Percentiles rank a stretch among this genome's conserved stretches.
Conservation (phyloP, 768 basidiomycete genomes). For the Podaxis sp. region DNA sequence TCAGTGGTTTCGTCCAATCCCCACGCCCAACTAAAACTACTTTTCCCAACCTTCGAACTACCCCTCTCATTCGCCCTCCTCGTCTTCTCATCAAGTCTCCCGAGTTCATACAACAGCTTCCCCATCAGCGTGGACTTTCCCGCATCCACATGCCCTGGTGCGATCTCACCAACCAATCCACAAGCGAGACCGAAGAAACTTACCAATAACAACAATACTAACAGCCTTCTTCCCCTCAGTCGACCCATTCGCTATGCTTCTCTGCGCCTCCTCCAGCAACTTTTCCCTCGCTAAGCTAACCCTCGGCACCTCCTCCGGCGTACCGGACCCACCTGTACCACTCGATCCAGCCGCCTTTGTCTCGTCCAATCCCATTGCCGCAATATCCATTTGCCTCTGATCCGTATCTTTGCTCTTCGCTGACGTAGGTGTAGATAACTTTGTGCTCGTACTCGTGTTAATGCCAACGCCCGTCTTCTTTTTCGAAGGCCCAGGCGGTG, state of each 20-base stretch:
- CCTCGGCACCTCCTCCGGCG: constrained; percentile 57
- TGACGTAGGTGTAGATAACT: constrained; percentile 41
- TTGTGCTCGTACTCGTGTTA: constrained; percentile 29
- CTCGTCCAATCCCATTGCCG: constrained; percentile 64
- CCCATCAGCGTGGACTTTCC: constrained; percentile 99
- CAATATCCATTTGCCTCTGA: constrained; percentile 68
- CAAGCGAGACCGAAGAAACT: constrained; percentile 16
- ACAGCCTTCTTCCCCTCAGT: constrained; percentile 64
- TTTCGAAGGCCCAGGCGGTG: constrained; percentile 40
- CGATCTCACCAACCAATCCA: not conserved
- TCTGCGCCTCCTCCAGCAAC: constrained; percentile 74
- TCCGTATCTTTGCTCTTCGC: constrained; percentile 38
- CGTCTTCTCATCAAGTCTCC: constrained; percentile 83
- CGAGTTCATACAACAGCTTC: constrained; percentile 87
- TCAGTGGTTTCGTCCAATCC: constrained; percentile 90
- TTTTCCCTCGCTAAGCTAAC: constrained; percentile 75
- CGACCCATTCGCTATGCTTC: constrained; percentile 44
- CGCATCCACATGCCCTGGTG: constrained; percentile 93
- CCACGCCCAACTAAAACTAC: constrained; percentile 99
- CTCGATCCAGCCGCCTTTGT: constrained; percentile 37
- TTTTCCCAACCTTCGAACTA: constrained; percentile 87
- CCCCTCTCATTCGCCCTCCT: constrained; percentile 84
- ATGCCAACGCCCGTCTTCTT: constrained; percentile 41
- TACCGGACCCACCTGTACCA: constrained; percentile 21
- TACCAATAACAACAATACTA: constrained; percentile 92